Percentiles rank a stretch among this genome's conserved stretches.
Evolutionary conservation across 805 yeast species (phyloP).

Genomic region (Candida khao-thaluensis): DNA sequence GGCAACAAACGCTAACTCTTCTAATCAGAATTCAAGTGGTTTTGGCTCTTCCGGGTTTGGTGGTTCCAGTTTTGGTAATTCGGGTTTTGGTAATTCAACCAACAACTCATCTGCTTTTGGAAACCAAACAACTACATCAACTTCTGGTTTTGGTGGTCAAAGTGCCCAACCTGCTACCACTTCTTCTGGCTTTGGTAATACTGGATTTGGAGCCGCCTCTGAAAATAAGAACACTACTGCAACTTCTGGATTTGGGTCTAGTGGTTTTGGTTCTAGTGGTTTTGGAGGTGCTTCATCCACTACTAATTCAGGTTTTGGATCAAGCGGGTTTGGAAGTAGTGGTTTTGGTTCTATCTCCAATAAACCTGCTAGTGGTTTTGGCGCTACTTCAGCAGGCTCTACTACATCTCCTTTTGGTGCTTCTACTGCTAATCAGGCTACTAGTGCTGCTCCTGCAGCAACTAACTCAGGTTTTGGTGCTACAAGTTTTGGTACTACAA

Average conservation of each 20-base stretch:
- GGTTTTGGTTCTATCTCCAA: slow-evolving; percentile 5
- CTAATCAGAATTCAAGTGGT: slow-evolving; percentile 3
- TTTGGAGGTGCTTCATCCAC: slow-evolving; percentile 1
- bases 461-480: neutral
- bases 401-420: slow-evolving; percentile 2
- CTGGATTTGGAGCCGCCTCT: slow-evolving; percentile 5
- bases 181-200: slow-evolving; percentile 1
- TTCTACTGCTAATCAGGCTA: neutral
- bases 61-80: slow-evolving; percentile 3
- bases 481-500: slow-evolving; percentile 1
- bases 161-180: neutral
- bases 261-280: slow-evolving; percentile 10
- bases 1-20: slow-evolving; percentile 7
- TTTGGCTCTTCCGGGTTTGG: slow-evolving; percentile 11
- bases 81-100: neutral
- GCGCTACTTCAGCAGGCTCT: no score
- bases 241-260: slow-evolving; percentile 14
- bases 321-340: neutral
- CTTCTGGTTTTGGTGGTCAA: slow-evolving; percentile 2
- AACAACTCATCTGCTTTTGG: neutral
- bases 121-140: no score
- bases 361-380: no score
- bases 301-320: slow-evolving; percentile 12
- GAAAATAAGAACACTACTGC: slow-evolving; percentile 2
- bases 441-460: no score